Conservation (phyloP, 2,329 filamentous ascomycete genomes). For the Stachybotrys chartarum region DNA sequence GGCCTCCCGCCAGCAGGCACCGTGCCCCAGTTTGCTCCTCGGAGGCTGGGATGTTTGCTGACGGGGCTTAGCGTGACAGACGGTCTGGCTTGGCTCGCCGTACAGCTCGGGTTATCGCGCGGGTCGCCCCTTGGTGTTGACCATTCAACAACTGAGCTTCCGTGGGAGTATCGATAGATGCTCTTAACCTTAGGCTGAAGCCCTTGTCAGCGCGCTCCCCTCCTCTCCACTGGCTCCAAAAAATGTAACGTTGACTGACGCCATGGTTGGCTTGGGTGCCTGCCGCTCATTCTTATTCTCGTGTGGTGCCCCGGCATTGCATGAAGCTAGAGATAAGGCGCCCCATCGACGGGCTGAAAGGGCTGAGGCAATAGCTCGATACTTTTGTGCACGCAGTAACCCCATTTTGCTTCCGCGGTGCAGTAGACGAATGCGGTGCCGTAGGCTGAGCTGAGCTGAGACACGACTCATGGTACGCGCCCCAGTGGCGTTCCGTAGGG, state of each 20-base stretch:
- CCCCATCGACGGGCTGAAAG: not conserved
- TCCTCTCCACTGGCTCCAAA: too few relatives aligned
- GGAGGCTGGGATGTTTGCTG: not conserved
- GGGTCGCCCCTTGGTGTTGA: not conserved
- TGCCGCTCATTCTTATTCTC: not conserved
- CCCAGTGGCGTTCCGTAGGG: too few relatives aligned
- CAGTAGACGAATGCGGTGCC: not conserved
- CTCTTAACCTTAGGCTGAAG: too few relatives aligned
- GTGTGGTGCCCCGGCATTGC: not conserved
- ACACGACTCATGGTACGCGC: not conserved
- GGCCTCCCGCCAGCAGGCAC: not conserved
- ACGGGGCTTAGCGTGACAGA: not conserved
- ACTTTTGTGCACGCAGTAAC: too few relatives aligned
- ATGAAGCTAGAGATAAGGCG: not conserved
- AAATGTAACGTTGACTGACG: not conserved
- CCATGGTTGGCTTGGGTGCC: not conserved
- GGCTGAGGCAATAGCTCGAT: not conserved
- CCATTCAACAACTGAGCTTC: too few relatives aligned
- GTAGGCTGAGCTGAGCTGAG: not conserved
- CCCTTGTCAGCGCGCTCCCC: too few relatives aligned
- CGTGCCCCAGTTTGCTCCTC: not conserved
- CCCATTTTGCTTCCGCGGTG: too few relatives aligned
- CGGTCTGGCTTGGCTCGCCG: not conserved
- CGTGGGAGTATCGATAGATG: too few relatives aligned
- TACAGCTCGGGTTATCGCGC: not conserved